Conservation (phyloP, 2,329 filamentous ascomycete genomes). For the Exophiala spinifera region DNA sequence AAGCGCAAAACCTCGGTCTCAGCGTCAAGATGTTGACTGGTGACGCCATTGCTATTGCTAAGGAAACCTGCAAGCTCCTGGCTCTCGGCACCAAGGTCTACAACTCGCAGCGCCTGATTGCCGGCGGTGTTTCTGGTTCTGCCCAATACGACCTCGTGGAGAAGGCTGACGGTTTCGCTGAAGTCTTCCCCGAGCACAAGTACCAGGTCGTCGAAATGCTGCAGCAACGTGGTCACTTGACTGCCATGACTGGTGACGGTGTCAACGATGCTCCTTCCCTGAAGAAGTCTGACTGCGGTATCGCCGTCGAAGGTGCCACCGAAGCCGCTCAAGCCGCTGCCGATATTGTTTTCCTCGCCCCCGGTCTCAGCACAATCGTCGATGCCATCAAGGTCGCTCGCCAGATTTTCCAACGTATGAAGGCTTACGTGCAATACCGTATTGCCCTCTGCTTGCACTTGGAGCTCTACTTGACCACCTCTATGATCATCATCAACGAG, state of each 20-base stretch:
- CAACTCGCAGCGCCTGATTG: slow-evolving; percentile 74
- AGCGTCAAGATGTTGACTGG: slow-evolving; percentile 79
- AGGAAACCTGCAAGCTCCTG: slow-evolving; percentile 80
- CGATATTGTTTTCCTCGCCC: slow-evolving; percentile 72
- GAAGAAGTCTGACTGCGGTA: slow-evolving; percentile 73
- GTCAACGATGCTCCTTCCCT: slow-evolving; percentile 72
- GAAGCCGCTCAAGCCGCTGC: slow-evolving; percentile 70
- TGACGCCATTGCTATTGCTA: slow-evolving; percentile 75
- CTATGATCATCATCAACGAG: slow-evolving; percentile 78
- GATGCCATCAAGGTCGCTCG: slow-evolving; percentile 70
- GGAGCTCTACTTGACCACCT: slow-evolving; percentile 72
- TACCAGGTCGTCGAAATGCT: slow-evolving; percentile 74
- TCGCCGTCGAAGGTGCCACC: slow-evolving; percentile 68
- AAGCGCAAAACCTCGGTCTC: slow-evolving; percentile 72
- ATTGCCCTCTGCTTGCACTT: slow-evolving; percentile 71
- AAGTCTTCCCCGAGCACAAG: slow-evolving; percentile 74
- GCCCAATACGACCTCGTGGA: slow-evolving; percentile 74
- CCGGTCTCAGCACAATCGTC: slow-evolving; percentile 68
- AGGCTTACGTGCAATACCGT: slow-evolving; percentile 74
- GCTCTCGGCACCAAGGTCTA: slow-evolving; percentile 77
- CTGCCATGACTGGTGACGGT: slow-evolving; percentile 74
- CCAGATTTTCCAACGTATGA: slow-evolving; percentile 76
- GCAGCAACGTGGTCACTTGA: slow-evolving; percentile 69
- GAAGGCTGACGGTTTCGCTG: slow-evolving; percentile 69
- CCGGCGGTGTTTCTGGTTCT: slow-evolving; percentile 69